phyloP scores from a whole-genome alignment of 495 filamentous ascomycete genomes.

The Cercophora samala region DNA sequence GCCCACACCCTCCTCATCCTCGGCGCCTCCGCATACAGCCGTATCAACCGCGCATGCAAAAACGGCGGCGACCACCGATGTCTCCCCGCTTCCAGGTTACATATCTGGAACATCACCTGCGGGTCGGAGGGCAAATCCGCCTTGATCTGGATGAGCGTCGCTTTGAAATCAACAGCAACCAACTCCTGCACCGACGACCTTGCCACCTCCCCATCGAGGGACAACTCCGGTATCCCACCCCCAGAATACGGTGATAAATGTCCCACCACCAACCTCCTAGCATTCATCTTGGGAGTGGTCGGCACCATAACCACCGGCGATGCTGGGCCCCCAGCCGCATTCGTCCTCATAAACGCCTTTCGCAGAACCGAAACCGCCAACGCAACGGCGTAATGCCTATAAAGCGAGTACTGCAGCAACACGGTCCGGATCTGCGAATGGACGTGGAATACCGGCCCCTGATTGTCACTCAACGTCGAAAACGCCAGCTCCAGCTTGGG shows the following conservation, averaged over 20 bases:
- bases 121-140: constrained; percentile 83
- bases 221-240: constrained; percentile 25
- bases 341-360: constrained; percentile 63
- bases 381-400: constrained; percentile 86
- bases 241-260: constrained; percentile 34
- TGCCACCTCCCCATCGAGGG: constrained; percentile 33
- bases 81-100: constrained; percentile 71
- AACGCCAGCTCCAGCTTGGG: constrained; percentile 84
- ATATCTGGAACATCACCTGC: constrained; percentile 83
- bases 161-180: constrained; percentile 76
- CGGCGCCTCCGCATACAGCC: constrained; percentile 83
- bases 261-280: constrained; percentile 33
- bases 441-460: constrained; percentile 83
- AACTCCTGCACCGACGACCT: constrained; percentile 52
- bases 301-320: constrained; percentile 7
- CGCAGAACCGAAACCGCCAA: constrained; percentile 74
- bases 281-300: constrained; percentile 24
- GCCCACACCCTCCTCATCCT: constrained; percentile 79
- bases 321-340: constrained; percentile 26
- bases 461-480: constrained; percentile 75
- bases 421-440: constrained; percentile 76
- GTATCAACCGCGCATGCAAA: constrained; percentile 66
- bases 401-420: constrained; percentile 85
- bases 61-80: constrained; percentile 85
- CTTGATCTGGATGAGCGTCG: constrained; percentile 79